These are phyloP conservation scores for Yarrowia sp. DNA, from an alignment of 805 yeast genomes.

Conservation along the genomic window DNA sequence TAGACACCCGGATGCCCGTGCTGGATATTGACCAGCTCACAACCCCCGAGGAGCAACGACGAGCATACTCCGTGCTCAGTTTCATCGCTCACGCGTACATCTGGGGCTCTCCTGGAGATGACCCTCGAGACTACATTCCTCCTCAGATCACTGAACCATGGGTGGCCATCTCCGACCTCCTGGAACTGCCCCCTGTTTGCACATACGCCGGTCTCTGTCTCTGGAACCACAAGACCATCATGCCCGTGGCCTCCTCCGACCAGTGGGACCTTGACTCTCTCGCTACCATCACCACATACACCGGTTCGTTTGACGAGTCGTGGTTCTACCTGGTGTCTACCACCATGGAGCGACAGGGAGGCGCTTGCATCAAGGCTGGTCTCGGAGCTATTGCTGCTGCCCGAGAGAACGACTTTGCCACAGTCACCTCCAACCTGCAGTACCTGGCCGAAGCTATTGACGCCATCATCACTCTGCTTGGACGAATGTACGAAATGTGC, in stretches of 20 bases:
- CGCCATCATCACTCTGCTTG: constrained; percentile 63
- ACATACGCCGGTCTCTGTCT: constrained; percentile 84
- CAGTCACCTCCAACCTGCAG: constrained; percentile 51
- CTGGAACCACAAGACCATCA: constrained; percentile 76
- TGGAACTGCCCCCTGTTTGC: constrained; percentile 80
- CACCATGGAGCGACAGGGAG: constrained; percentile 79
- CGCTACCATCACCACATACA: constrained; percentile 77
- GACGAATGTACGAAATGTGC: constrained; percentile 88
- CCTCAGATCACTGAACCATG: constrained; percentile 67
- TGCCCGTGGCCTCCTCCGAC: constrained; percentile 44
- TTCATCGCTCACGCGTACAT: constrained; percentile 85
- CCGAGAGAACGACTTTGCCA: constrained; percentile 44
- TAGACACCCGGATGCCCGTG: constrained; percentile 58
- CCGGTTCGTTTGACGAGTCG: constrained; percentile 86
- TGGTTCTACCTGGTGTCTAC: constrained; percentile 93
- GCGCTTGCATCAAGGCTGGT: constrained; percentile 63
- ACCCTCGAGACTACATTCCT: constrained; percentile 63
- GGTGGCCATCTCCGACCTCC: constrained; percentile 50
- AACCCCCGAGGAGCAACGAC: constrained; percentile 54
- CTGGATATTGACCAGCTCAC: constrained; percentile 49
- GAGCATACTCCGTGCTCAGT: constrained; percentile 78
- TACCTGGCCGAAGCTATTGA: constrained; percentile 72
- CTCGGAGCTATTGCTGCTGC: constrained; percentile 61
- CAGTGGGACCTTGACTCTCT: constrained; percentile 60
- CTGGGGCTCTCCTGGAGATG: constrained; percentile 65